A percentile compares a stretch with the other conserved stretches of the same genome.
Evolutionary conservation across 345 rosid genomes (phyloP).

Genomic region (Syzygium jambos): DNA sequence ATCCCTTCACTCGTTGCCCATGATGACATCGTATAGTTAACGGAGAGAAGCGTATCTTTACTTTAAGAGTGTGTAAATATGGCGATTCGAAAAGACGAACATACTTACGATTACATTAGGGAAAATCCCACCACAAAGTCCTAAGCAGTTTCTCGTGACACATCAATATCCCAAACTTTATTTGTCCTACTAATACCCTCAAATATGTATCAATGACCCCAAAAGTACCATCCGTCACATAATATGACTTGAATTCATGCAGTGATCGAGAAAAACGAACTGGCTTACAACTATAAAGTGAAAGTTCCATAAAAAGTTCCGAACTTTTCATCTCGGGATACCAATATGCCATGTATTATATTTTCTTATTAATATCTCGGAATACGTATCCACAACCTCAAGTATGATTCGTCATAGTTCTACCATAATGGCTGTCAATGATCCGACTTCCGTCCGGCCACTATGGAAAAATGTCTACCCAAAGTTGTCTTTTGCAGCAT

Average conservation of each 20-base stretch:
- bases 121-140: not conserved
- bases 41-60: too few species aligned
- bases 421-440: too few species aligned
- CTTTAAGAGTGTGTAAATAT: too few species aligned
- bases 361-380: not conserved
- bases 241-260: not conserved
- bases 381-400: not conserved
- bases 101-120: not conserved
- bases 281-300: too few species aligned
- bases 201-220: accelerated
- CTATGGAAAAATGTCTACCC: not conserved
- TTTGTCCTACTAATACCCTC: not conserved
- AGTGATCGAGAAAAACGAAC: not conserved
- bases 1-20: too few species aligned
- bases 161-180: not conserved
- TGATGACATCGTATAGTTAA: too few species aligned
- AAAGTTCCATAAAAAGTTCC: not conserved
- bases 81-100: not conserved
- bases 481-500: not conserved
- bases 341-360: too few species aligned
- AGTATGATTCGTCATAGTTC: not conserved
- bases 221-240: not conserved
- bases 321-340: not conserved
- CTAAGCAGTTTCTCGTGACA: not conserved
- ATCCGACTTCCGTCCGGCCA: not conserved